phyloP scores from a whole-genome alignment of 805 yeast genomes.

The Saccharomycopsis oosterbeekiorum region DNA sequence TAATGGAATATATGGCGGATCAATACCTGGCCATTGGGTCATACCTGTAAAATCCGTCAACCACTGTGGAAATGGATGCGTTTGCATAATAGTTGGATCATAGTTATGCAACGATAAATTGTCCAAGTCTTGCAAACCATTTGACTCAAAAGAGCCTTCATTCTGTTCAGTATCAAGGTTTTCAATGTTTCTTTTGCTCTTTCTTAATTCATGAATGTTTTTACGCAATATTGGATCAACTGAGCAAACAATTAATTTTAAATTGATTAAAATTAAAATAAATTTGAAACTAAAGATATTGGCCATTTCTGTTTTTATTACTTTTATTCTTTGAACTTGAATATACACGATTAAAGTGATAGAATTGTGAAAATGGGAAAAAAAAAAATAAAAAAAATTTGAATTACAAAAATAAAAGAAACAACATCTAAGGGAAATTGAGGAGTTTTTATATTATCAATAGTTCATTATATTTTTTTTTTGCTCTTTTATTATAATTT shows the following conservation, averaged over 20 bases:
- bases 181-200: not conserved
- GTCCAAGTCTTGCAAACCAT: not conserved
- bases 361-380: not conserved
- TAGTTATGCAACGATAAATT: constrained; percentile 6
- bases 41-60: constrained; percentile 64
- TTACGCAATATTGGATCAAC: constrained; percentile 5
- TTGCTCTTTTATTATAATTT: no score
- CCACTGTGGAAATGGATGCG: constrained; percentile 71
- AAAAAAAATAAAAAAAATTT: no score
- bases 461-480: no score
- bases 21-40: constrained; percentile 70
- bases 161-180: not conserved
- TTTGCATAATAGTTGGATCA: constrained; percentile 19
- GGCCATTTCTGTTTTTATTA: not conserved
- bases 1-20: constrained; percentile 82
- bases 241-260: not conserved
- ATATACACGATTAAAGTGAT: not conserved
- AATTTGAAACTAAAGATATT: not conserved
- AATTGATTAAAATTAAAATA: not conserved
- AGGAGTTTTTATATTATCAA: no score
- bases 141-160: not conserved
- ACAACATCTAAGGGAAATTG: no score
- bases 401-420: no score
- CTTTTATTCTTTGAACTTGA: not conserved
- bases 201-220: constrained; percentile 4